Conservation (phyloP, 148 eudicot genomes). For the Cornus controversa region DNA sequence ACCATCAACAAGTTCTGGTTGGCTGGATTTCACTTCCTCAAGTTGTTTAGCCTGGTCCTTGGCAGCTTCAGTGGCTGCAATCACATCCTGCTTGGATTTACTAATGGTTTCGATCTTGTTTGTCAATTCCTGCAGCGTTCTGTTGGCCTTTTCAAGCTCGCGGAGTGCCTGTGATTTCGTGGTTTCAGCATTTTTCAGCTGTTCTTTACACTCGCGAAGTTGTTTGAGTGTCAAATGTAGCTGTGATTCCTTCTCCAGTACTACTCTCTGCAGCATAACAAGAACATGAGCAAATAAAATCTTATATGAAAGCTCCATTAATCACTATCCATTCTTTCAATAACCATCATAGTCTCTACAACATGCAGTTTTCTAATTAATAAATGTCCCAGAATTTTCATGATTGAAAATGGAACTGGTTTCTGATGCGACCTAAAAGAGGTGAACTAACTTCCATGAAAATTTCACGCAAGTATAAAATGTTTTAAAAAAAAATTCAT, state of each 20-base stretch:
- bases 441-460: no score
- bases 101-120: conserved; percentile 48
- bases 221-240: conserved; percentile 60
- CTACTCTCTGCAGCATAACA: conserved; percentile 43
- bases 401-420: no score
- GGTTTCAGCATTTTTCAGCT: conserved; percentile 48
- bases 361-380: no score
- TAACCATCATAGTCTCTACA: no score
- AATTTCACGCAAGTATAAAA: no score
- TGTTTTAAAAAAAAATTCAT: no score
- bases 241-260: conserved; percentile 71
- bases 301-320: neutral
- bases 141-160: conserved; percentile 62
- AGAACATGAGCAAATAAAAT: neutral
- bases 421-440: no score
- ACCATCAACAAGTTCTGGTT: conserved; percentile 18
- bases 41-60: conserved; percentile 47
- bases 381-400: no score
- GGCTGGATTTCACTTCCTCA: conserved; percentile 43
- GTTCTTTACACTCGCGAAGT: conserved; percentile 60
- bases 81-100: conserved; percentile 59
- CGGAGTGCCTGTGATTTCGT: conserved; percentile 54
- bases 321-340: neutral
- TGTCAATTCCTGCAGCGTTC: conserved; percentile 54
- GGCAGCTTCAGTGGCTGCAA: conserved; percentile 61